Base-by-base conservation (phyloP, 306 rosid species). In the Quercus aquifolioides region DNA sequence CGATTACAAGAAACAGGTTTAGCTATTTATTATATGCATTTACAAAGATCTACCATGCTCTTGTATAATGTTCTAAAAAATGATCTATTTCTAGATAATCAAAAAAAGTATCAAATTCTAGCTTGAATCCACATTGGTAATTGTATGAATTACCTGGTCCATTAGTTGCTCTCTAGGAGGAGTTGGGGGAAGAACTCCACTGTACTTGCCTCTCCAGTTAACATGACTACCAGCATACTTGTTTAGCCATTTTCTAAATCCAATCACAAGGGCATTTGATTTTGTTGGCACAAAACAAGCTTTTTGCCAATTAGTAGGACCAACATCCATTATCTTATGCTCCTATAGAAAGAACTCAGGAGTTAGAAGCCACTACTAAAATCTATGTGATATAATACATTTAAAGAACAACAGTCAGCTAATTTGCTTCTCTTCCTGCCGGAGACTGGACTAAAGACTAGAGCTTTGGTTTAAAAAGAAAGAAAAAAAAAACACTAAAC, bases 281-380 rank as follows among this genome's bases (percentile, higher is more conserved):
- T 91, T 95, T 68, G 93, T 89, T 18, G 99, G 99, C 84, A 92
- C 89, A 83, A 88, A 95, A 81, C 99, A 95, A 15, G 92, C 94
- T 82, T 82, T 92, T 30, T 84, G 92, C 99, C 99, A 95, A 82
- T 90, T 91, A 21, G 59, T 54, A 80, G 78, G 73, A 73, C 91
- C 96, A 8, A 23, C 77, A 26, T 91, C 91, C 92, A 49, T 75
- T 75, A 92, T 77, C 84, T 82, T 92, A 26, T 84, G 88, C 87
- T 92, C 98, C 98, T 92, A 79, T 68, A 70, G 41, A 74, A 62
- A 86, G 41, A 83, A 69, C 55, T 77, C 57, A 19, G 28, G 35
- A 63, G 25, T 46, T 43, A 75, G 74, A 81, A 57, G 30, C 62
- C 4, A 75, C 43, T 20, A 31, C 6, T 69, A 23, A 76, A 58